phyloP scores from a whole-genome alignment of 208 protist species.

The Acanthamoeba triangularis region DNA sequence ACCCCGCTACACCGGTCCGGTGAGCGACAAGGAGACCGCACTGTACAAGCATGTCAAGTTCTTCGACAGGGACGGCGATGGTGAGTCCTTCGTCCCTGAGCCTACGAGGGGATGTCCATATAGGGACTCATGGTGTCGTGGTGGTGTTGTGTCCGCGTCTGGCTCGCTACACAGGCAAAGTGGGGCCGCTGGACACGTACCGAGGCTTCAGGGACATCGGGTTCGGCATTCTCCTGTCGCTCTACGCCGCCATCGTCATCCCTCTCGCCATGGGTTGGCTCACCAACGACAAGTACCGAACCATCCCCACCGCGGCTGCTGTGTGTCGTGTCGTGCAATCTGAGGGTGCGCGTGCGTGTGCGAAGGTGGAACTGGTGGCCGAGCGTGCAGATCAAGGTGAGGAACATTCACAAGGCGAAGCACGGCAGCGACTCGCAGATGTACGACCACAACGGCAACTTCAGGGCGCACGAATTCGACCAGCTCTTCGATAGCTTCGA shows the following conservation, averaged over 20 bases:
- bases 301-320: no score
- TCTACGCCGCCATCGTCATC: slow-evolving; percentile 40
- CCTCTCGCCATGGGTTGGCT: slow-evolving; percentile 6
- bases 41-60: slow-evolving; percentile 63
- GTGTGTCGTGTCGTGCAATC: neutral
- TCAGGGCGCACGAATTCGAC: neutral
- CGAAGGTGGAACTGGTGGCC: slow-evolving; percentile 43
- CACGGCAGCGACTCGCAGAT: slow-evolving; percentile 63
- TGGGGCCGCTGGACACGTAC: slow-evolving; percentile 13
- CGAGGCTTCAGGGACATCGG: slow-evolving; percentile 13
- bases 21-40: slow-evolving; percentile 6
- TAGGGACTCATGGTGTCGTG: neutral
- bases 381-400: slow-evolving; percentile 2
- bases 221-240: neutral
- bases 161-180: neutral
- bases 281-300: neutral
- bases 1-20: neutral
- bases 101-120: no score
- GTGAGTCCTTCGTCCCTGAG: neutral
- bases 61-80: slow-evolving; percentile 11
- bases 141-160: neutral
- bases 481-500: slow-evolving; percentile 25
- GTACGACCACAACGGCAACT: slow-evolving; percentile 65
- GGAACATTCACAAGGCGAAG: slow-evolving; percentile 1
- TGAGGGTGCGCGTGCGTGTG: neutral